Conservation (phyloP, 2,329 filamentous ascomycete species). For the Pseudogymnoascus destructans region DNA sequence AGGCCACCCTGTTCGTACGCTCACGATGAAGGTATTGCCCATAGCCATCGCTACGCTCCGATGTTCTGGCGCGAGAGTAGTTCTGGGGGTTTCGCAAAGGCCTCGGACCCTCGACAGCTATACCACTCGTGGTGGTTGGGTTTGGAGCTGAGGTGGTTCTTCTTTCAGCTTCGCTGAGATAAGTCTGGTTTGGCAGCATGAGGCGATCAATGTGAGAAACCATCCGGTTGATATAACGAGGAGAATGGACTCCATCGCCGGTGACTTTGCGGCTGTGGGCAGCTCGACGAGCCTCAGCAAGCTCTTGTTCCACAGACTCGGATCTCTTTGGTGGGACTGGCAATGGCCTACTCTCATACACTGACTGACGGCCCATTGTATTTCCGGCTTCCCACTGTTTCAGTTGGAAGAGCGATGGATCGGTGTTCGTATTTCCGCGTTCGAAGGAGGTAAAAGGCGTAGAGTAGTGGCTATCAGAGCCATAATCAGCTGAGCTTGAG, state of each 20-base stretch:
- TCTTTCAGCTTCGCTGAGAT: conserved; percentile 11
- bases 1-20: conserved; percentile 13
- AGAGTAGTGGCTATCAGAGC: conserved; percentile 3
- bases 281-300: conserved; percentile 22
- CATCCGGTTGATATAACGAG: conserved; percentile 42
- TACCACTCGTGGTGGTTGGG: conserved; percentile 22
- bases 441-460: conserved; percentile 1
- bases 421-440: background rate
- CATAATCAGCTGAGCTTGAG: background rate
- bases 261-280: conserved; percentile 21
- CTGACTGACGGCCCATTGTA: background rate
- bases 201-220: conserved; percentile 46
- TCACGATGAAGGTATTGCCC: conserved; percentile 12
- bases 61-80: background rate
- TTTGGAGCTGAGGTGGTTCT: conserved; percentile 12
- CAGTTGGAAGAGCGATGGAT: background rate
- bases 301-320: conserved; percentile 22
- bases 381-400: background rate
- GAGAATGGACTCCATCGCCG: conserved; percentile 25
- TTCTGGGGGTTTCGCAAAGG: background rate
- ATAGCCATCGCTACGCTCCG: background rate
- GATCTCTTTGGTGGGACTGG: conserved; percentile 23
- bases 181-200: conserved; percentile 31
- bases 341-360: conserved; percentile 21
- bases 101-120: background rate